Conservation (phyloP, 163 green algal genomes). For the Scenedesmus sp. region DNA sequence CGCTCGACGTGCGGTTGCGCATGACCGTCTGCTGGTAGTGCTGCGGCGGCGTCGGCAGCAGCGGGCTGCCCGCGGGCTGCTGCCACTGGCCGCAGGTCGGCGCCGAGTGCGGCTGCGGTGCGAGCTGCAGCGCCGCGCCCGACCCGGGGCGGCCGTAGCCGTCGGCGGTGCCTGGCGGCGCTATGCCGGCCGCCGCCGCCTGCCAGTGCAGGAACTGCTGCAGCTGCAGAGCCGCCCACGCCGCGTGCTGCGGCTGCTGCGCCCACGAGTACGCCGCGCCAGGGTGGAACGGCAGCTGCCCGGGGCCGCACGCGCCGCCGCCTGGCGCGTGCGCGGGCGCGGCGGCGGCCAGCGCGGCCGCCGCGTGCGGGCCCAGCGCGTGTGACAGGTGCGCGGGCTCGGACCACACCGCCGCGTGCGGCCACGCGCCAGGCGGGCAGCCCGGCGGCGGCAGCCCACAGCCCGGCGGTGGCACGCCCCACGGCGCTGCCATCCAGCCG, state of each 20-base stretch:
- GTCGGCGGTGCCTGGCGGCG: neutral
- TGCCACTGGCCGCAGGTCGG: constrained; percentile 1
- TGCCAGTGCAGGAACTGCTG: neutral
- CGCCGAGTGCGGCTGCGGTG: constrained; percentile 23
- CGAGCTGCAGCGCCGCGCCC: neutral
- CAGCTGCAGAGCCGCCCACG: constrained; percentile 22
- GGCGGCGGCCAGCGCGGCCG: constrained; percentile 18
- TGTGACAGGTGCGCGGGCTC: constrained; percentile 2
- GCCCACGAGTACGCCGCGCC: neutral
- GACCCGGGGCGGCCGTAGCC: neutral
- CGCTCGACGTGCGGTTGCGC: constrained; percentile 17
- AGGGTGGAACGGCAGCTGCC: neutral
- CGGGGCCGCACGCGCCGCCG: neutral
- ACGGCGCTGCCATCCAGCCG: neutral
- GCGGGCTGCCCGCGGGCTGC: constrained; percentile 4
- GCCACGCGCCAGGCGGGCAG: neutral
- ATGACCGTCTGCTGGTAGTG: constrained; percentile 48
- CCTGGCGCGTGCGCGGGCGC: constrained; percentile 5
- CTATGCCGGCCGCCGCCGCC: neutral
- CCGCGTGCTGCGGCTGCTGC: neutral
- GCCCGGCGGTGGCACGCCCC: neutral
- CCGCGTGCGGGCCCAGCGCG: constrained; percentile 16
- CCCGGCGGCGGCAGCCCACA: neutral
- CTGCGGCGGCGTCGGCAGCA: constrained; percentile 38
- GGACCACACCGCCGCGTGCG: neutral